Conservation (phyloP, 176 grass and related monocot genomes). For the Carex kokanica region DNA sequence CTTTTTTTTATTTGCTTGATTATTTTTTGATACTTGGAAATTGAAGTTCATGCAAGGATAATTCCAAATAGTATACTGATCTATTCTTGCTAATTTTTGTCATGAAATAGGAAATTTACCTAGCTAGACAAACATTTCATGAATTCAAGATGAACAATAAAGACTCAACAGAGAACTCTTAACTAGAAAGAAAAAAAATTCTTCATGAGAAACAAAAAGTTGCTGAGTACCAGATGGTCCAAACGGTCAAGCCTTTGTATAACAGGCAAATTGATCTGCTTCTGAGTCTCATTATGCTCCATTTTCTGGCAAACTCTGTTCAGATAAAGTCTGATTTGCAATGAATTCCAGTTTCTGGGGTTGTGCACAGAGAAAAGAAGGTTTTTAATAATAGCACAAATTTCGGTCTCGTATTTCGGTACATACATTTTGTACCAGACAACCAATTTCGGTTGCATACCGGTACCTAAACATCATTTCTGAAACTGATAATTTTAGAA, state of each 20-base stretch:
- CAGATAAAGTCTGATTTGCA: background rate
- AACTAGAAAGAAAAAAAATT: background rate
- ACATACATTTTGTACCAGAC: background rate
- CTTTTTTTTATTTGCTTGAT: background rate
- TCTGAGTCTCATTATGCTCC: conserved; percentile 24
- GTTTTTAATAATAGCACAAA: background rate
- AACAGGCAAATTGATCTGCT: conserved; percentile 11
- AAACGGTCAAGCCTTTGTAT: conserved; percentile 26
- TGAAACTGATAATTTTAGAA: background rate
- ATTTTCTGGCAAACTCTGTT: background rate
- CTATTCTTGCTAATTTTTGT: background rate
- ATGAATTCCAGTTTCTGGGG: background rate
- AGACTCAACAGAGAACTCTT: background rate
- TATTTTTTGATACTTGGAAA: background rate
- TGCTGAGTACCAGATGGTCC: conserved; percentile 18
- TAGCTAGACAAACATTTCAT: background rate
- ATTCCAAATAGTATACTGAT: background rate
- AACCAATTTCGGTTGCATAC: background rate
- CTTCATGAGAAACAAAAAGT: background rate
- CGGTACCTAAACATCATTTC: background rate
- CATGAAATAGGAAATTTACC: background rate
- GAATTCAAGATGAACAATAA: background rate
- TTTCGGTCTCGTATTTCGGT: background rate
- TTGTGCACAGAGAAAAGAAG: background rate
- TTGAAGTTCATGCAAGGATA: background rate